These are phyloP conservation scores for Vigna radiata DNA, from an alignment of 306 rosid genomes.

Conservation along the genomic window DNA sequence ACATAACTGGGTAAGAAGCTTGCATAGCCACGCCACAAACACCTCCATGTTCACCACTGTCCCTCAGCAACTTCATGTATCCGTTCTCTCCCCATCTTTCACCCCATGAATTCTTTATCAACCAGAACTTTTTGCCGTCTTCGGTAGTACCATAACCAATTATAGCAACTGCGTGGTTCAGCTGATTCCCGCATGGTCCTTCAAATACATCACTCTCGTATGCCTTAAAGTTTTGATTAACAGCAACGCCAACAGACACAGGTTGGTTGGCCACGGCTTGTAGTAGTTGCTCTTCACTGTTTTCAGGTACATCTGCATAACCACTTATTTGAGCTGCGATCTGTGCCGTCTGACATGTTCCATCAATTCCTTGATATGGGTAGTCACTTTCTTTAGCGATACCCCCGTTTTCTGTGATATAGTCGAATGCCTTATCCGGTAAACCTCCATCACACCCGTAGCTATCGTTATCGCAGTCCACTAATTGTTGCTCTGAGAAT, in stretches of 20 bases:
- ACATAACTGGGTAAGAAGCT: constrained; percentile 12
- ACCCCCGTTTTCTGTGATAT: constrained; percentile 4
- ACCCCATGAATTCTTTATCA: constrained; percentile 39
- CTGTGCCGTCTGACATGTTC: constrained; percentile 5
- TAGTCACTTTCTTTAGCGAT: constrained; percentile 25
- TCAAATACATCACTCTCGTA: constrained; percentile 1
- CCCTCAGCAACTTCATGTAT: constrained; percentile 27
- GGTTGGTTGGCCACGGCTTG: constrained; percentile 24
- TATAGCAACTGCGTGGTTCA: constrained; percentile 9
- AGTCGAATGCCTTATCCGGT: background rate
- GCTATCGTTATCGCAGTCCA: constrained; percentile 35
- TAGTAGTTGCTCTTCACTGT: constrained; percentile 26
- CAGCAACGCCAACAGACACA: background rate
- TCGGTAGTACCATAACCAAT: constrained; percentile 22
- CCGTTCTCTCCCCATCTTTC: constrained; percentile 9
- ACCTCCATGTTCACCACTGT: constrained; percentile 7
- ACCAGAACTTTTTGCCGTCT: constrained; percentile 29
- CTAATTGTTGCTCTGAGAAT: constrained; percentile 50
- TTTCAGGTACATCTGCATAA: background rate
- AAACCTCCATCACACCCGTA: background rate
- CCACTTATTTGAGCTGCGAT: constrained; percentile 13
- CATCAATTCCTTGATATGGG: background rate
- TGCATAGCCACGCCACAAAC: background rate
- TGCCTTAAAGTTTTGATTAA: rapidly evolving
- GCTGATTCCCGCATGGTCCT: background rate